These are phyloP conservation scores for Ziziphus jujuba DNA, from an alignment of 306 rosid genomes.

Conservation along the genomic window DNA sequence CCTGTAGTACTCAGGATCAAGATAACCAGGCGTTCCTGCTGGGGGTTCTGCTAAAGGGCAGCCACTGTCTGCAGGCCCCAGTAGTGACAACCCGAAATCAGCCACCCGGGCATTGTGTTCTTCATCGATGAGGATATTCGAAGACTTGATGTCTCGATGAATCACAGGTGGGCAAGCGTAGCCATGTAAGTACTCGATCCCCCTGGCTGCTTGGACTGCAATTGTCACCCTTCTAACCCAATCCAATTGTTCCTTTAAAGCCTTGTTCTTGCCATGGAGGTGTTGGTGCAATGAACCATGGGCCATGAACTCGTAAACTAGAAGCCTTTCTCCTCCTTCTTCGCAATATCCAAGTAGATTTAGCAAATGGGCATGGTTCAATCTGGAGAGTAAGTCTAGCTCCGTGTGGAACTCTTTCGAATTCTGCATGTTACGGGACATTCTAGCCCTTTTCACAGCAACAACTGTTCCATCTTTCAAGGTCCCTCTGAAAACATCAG, in stretches of 20 bases:
- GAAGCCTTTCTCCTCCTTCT: slow-evolving; percentile 86
- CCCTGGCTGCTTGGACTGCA: slow-evolving; percentile 95
- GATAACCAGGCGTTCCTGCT: slow-evolving; percentile 96
- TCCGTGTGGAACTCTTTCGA: slow-evolving; percentile 89
- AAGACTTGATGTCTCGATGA: slow-evolving; percentile 88
- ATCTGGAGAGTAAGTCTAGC: slow-evolving; percentile 75
- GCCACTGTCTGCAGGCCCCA: slow-evolving; percentile 85
- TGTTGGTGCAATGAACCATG: slow-evolving; percentile 88
- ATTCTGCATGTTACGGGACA: slow-evolving; percentile 72
- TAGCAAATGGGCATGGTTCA: slow-evolving; percentile 89
- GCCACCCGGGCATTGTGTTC: slow-evolving; percentile 95
- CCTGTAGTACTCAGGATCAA: slow-evolving; percentile 94
- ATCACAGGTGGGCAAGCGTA: slow-evolving; percentile 91
- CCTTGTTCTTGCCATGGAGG: slow-evolving; percentile 67
- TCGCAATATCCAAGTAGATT: slow-evolving; percentile 87
- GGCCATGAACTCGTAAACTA: slow-evolving; percentile 93
- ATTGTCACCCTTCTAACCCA: slow-evolving; percentile 90
- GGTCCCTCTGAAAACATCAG: slow-evolving; percentile 77
- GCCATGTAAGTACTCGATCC: slow-evolving; percentile 83
- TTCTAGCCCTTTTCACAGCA: slow-evolving; percentile 80
- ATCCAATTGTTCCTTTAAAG: slow-evolving; percentile 71
- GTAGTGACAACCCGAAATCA: slow-evolving; percentile 82
- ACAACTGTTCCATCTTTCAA: slow-evolving; percentile 79
- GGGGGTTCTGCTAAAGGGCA: slow-evolving; percentile 90
- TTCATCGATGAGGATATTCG: slow-evolving; percentile 94